Evolutionary conservation across 2,329 filamentous ascomycete genomes (phyloP), one percentile per base, ranked within the genome.

Genomic region (Trichoderma afroharzianum): DNA sequence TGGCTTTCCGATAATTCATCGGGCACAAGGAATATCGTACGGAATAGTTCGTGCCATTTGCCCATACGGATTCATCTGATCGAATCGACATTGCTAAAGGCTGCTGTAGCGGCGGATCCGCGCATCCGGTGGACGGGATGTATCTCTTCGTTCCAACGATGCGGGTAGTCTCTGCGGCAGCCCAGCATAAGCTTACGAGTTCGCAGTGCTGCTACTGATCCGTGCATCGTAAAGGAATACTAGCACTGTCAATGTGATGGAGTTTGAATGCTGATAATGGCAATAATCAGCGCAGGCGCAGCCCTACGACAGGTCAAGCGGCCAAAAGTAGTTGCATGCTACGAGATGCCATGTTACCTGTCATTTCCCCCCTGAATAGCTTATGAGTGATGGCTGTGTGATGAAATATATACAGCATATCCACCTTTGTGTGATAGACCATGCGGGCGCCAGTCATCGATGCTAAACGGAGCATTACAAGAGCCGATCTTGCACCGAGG

Each of bases 101-200:
- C 9, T 61, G 21, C 39, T 28, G 28, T 30, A 36, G 39, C 66
- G 55, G 66, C 36, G 47, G 66, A 68, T 68, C 28, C 39, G 14
- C 39, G 50, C 50, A 66, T 66, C 47, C 15, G 28, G 33, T 12
- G 21, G 53, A 28, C 50, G 47, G 32, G 21, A 53, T 36, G 50
- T 36, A 26, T 33, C 32, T 39, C 18, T 39, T 57, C 32, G 28
- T 39, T 61, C 66, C 57, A 28, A 33, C 28, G 30, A 61, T 9
- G 18, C 26, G 57, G 55, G 39, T 61, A 57, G 55, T 30, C 66
- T 68, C 15, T 53, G 57, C 66, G 66, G 36, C 36, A 21, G 39
- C 57, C 66, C 18, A 39, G 39, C 66, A 68, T 61, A 39, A 39
- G 57, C 66, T 68, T 68, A 68, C 55, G 55, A 61, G 26, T 33